These are phyloP conservation scores for Eucalyptus brandiana DNA, from an alignment of 345 rosid species.

Conservation along the genomic window DNA sequence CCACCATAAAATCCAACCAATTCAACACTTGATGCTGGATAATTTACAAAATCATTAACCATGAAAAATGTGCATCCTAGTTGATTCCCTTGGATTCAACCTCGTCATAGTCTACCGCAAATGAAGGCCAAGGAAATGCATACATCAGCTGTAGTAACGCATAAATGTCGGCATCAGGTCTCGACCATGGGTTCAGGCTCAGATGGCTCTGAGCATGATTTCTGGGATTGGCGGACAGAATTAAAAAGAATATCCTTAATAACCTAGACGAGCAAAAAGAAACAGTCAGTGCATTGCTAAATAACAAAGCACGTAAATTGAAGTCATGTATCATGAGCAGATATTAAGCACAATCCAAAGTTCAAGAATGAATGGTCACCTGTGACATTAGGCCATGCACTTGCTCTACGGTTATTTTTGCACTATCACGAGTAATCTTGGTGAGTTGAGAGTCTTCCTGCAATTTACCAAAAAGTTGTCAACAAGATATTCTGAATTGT, in stretches of 20 bases:
- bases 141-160: neutral
- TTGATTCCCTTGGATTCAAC: slow-evolving; percentile 5
- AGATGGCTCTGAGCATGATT: slow-evolving; percentile 35
- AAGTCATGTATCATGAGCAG: neutral
- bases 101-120: neutral
- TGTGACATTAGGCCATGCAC: slow-evolving; percentile 99
- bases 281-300: neutral
- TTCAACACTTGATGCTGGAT: neutral
- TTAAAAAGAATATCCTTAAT: slow-evolving; percentile 96
- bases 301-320: neutral
- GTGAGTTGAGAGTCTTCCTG: slow-evolving; percentile 96
- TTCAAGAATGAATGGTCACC: slow-evolving; percentile 26
- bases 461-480: neutral
- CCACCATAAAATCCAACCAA: neutral
- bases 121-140: neutral
- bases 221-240: slow-evolving; percentile 54
- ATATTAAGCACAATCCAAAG: neutral
- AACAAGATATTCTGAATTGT: neutral
- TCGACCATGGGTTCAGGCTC: slow-evolving; percentile 95
- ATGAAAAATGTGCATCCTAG: neutral
- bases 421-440: slow-evolving; percentile 96
- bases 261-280: slow-evolving; percentile 29
- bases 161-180: slow-evolving; percentile 22
- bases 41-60: neutral
- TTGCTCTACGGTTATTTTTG: slow-evolving; percentile 95